Conservation (phyloP, 225 moss, liverwort and hornwort genomes). For the Pseudisothecium myosuroides region DNA sequence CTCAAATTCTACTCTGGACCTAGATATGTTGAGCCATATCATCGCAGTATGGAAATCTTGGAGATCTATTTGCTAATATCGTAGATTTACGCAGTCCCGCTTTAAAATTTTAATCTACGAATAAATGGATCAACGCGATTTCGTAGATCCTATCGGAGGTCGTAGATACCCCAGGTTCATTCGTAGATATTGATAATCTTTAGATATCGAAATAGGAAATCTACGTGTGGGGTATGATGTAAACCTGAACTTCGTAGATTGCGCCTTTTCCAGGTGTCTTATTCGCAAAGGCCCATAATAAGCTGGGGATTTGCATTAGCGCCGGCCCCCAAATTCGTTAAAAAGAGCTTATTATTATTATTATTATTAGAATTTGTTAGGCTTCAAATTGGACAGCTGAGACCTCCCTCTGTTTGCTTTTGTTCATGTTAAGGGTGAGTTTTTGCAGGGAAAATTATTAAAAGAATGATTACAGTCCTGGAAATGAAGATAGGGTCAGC, state of each 20-base stretch:
- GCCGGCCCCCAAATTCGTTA: neutral
- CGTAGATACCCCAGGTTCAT: neutral
- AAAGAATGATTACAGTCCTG: too few relatives aligned
- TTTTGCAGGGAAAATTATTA: neutral
- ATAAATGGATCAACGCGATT: fast-evolving
- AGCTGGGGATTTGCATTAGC: neutral
- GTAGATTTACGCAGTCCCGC: neutral
- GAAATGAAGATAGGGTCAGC: too few relatives aligned
- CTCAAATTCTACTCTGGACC: neutral
- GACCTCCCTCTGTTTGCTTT: neutral
- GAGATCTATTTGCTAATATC: fast-evolving
- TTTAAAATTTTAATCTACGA: neutral
- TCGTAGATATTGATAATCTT: neutral
- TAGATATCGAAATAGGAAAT: fast-evolving
- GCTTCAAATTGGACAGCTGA: neutral
- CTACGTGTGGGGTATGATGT: neutral
- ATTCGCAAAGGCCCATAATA: neutral
- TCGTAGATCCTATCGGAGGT: neutral
- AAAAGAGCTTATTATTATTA: neutral
- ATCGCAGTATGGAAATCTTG: fast-evolving
- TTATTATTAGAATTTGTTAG: neutral
- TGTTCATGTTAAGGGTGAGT: neutral
- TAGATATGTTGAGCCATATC: neutral
- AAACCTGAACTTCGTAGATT: neutral
- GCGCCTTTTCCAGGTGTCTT: neutral